Base-by-base conservation (phyloP, 148 eudicot species). In the Fagopyrum homotropicum region DNA sequence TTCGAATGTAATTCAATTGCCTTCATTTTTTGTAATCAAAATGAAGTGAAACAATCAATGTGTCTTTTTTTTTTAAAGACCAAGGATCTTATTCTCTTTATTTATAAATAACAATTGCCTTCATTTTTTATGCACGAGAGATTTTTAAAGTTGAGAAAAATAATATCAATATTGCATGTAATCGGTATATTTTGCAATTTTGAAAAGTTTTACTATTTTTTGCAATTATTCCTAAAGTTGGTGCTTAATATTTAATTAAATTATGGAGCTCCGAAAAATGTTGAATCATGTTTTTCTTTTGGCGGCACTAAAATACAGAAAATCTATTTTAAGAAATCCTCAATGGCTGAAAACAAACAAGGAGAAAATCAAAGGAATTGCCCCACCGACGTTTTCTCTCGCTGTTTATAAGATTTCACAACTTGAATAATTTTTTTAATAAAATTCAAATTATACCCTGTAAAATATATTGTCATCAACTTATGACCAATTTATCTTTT, bases 21-120 rank as follows among this genome's bases (percentile, higher is more conserved):
- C 44, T 0, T 29, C 44, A 63, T 63, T 63, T 63, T 35, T 63
- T 63, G 69, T 66, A 35, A 40, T 66, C 71, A 66, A 66, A 12
- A 5, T 14, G 46, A 35, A 64, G 70, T 12, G 70, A 64, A 64
- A 64, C 46, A 64, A 49, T 49, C 5, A 48, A 64, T 40, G 45
- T 12, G n/a, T 64, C 0, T 10, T 64, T 64, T 64, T 7, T 5
- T 35, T 12, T 66, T 43, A 40, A 40, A 66, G 46, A 66, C 17
- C 16, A 12, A 63, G 44, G 30, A 66, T 43, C 46, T 66, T 5
- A 6, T 14, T 12, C 17, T 35, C 15, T 0, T 60, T 60, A 6
- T 7, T 10, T 7, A 17, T 3, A 55, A 51, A 17, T n/a, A n/a
- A 17, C 9, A 54, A 54, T 1, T 54, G 17, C n/a, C n/a, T n/a